Evolutionary conservation across 2,329 filamentous ascomycete genomes (phyloP).

Genomic region (Ceratocystis cacaofunesta): DNA sequence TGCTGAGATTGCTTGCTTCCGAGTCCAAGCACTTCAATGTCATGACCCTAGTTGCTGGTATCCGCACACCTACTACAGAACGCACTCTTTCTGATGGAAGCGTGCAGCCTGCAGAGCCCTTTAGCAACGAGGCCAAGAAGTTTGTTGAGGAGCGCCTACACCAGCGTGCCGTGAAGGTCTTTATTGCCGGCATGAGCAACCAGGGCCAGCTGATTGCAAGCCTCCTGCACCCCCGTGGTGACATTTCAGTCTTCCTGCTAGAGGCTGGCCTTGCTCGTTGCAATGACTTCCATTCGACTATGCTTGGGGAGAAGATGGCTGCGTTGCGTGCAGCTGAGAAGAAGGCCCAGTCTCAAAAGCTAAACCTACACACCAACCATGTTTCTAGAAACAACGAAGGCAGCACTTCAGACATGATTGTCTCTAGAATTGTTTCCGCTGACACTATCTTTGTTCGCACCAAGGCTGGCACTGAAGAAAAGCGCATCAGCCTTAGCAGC

Average conservation of each 20-base stretch:
- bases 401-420: constrained; percentile 58
- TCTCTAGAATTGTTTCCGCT: constrained; percentile 72
- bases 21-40: constrained; percentile 79
- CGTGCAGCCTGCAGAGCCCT: constrained; percentile 74
- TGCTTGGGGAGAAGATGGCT: constrained; percentile 82
- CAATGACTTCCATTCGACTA: constrained; percentile 87
- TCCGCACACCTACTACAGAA: constrained; percentile 80
- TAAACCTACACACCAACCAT: constrained; percentile 71
- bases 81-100: constrained; percentile 65
- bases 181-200: constrained; percentile 72
- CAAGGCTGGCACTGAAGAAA: constrained; percentile 67
- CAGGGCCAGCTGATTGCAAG: constrained; percentile 84
- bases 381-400: constrained; percentile 33
- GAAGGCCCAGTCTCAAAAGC: constrained; percentile 58
- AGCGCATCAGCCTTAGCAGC: constrained; percentile 83
- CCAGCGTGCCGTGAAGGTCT: constrained; percentile 70
- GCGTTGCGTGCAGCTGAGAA: constrained; percentile 74
- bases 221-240: constrained; percentile 76
- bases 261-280: constrained; percentile 81
- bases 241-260: constrained; percentile 82
- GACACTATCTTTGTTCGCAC: constrained; percentile 79
- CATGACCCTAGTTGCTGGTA: constrained; percentile 75
- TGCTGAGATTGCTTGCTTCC: constrained; percentile 65
- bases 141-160: constrained; percentile 79
- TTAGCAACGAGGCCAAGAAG: constrained; percentile 71